Base-by-base conservation (phyloP, 352 stramenopile genomes). In the Achlya hypogyna region DNA sequence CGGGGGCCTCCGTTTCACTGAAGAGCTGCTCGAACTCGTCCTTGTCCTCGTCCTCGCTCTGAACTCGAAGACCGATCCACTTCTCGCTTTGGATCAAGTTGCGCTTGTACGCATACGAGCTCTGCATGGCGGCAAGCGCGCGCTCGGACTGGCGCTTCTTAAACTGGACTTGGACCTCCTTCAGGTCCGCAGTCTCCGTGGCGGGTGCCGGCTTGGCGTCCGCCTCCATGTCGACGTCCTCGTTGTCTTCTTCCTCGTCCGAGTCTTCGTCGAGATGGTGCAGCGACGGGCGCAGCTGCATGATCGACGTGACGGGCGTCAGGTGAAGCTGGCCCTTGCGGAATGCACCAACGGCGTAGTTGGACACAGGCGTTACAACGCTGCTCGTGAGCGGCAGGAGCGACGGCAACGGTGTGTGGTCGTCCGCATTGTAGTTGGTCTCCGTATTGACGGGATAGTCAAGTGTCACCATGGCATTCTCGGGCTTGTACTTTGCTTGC, bases 81-180 rank as follows among this genome's bases (percentile, higher is more conserved):
- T 81, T 76, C 66, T 93, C 84, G 1, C 81, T 79, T 43, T 89
- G 84, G 69, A 91, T 86, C 62, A 90, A 78, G 63, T 90, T 77
- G 62, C 89, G 88, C 70, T 87, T 88, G 76, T 86, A 91, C 35
- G 81, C 83, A 70, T 86, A 93, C 52, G 85, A 91, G 72, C 85
- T 91, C 72, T 91, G 83, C 53, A 91, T 90, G 16, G 82, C 82
- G 0, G 75, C 83, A 32, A 93, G 77, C 9, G 82, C 80, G 28
- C 85, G 80, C 59, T 91, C 81, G 42, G 80, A 89, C 73, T 89
- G 84, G 51, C 91, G 91, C 74, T 92, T 91, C 72, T 91, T 89
- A 72, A 92, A 91, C 71, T 92, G 82, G 65, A 93, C 88, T 74
- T 93, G 85, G 53, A 93, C 82, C 63, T 91, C 81, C 67, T 93